Evolutionary conservation across 768 basidiomycete species (phyloP), one percentile per base, ranked within the genome.

Genomic region (Mycena belliarum): DNA sequence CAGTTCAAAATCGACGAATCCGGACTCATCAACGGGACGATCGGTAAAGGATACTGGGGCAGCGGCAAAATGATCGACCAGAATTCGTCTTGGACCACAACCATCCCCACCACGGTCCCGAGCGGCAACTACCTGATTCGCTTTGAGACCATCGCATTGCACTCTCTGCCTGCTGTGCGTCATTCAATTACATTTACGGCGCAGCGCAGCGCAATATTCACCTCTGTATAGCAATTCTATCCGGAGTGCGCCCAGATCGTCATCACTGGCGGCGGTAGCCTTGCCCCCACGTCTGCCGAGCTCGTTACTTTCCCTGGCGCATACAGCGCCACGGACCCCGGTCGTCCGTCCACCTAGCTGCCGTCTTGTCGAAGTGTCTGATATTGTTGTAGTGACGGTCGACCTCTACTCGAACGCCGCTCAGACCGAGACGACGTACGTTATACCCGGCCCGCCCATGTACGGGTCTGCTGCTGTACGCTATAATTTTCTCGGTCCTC

Each of bases 211-310:
- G 6, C 29, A 6, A 32, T 28, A 45, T 37, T 37, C 24, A 32
- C n/a, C 28, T 16, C 4, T 33, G 3, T 71, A 15, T 68, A 84
- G 70, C 84, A 91, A 79, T 83, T 89, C 69, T 91, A 91, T 66
- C 85, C 87, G 1, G 83, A 86, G 65, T 79, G 79, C 50, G 79
- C 79, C 15, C 79, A 80, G 61, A 68, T 79, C 23, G 55, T 63
- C 28, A 78, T 80, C 55, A 75, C 74, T 23, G 75, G 73, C 28
- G 76, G 78, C 28, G 79, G 79, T 9, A 70, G 60, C 50, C 60
- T 71, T 11, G 73, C 73, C 2, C 79, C 79, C 1, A 75, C 75
- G 3, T 52, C 72, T 21, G 71, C 70, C 29, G 74, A 84, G 59
- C 80, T 82, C 42, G 78, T 81, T 24, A 68, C 71, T 8, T 79